Base-by-base conservation (phyloP, 768 basidiomycete genomes). In the Boletus patriciae region DNA sequence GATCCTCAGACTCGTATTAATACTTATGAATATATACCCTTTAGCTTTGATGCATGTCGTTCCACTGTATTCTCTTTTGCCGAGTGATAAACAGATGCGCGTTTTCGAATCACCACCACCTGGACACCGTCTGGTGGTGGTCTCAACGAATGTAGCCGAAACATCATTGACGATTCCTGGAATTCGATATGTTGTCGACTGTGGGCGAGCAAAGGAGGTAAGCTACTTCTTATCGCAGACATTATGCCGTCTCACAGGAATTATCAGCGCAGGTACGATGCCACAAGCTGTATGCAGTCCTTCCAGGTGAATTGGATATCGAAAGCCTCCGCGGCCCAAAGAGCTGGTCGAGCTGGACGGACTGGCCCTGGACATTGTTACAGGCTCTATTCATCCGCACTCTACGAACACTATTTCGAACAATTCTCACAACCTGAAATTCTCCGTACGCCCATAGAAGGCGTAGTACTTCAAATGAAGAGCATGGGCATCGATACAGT, bases 341-440 rank as follows among this genome's bases (percentile, higher is more conserved):
- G 97, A 57, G 88, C 97, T 4, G 97, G 97, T 68, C 89, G 97
- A 67, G 97, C 97, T 0, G 97, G 97, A 12, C 92, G 97, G 58
- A 98, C 94, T 15, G 96, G 97, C 4, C 96, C 97, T 15, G 97
- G 97, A 27, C 97, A 98, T 72, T 98, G 97, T 73, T 98, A 98
- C 70, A 85, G 97, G 38, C 83, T 98, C 13, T 98, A 96, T 75
- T 98, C 96, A 9, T 95, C 93, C 10, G 92, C 95, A 16, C 80
- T 99, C 15, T 98, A 83, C 71, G 97, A 98, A 69, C 84, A 95
- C 66, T 85, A 96, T 71, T 96, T 98, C 67, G 87, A 90, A 33
- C 74, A 84, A 55, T 96, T 96, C 72, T 81, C 92, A 0, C 77
- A 84, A 55, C 97, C 97, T 3, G 97, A 99, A 71, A 95, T 98